Evolutionary conservation across 2,329 filamentous ascomycete genomes (phyloP).

Genomic region (Monilinia aucupariae): DNA sequence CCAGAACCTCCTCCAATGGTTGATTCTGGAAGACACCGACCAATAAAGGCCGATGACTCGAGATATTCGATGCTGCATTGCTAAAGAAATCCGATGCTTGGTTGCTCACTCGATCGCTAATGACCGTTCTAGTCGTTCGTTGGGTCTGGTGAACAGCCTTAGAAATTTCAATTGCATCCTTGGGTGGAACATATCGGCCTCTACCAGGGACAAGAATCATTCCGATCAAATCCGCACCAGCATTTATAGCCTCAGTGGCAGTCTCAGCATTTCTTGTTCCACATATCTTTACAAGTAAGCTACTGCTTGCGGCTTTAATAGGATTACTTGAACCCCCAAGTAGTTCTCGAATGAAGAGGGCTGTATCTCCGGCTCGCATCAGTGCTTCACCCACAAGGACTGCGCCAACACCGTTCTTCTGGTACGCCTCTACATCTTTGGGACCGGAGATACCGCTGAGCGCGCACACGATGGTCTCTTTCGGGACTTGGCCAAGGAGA

Average conservation of each 20-base stretch:
- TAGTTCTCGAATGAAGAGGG: conserved; percentile 75
- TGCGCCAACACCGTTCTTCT: conserved; percentile 83
- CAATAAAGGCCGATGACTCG: conserved; percentile 61
- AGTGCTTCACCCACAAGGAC: conserved; percentile 92
- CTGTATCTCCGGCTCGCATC: conserved; percentile 83
- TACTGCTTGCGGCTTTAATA: conserved; percentile 37
- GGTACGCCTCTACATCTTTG: conserved; percentile 81
- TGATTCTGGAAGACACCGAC: conserved; percentile 96
- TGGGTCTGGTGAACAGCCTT: conserved; percentile 58
- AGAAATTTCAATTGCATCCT: conserved; percentile 76
- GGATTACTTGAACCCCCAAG: conserved; percentile 52
- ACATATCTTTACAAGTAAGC: conserved; percentile 85
- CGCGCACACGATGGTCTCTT: conserved; percentile 83
- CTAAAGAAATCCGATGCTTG: conserved; percentile 65
- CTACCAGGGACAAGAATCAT: conserved; percentile 84
- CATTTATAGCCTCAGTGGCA: conserved; percentile 72
- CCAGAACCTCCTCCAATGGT: conserved; percentile 73
- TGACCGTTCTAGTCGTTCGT: conserved; percentile 26
- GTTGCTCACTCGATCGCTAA: conserved; percentile 28
- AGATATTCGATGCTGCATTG: conserved; percentile 44
- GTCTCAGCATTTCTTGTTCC: conserved; percentile 80
- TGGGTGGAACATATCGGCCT: conserved; percentile 72
- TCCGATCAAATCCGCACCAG: conserved; percentile 86
- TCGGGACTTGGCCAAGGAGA: conserved; percentile 78
- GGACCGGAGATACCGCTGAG: conserved; percentile 89